phyloP scores from a whole-genome alignment of 208 protist species.

The Leishmania tarentolae region DNA sequence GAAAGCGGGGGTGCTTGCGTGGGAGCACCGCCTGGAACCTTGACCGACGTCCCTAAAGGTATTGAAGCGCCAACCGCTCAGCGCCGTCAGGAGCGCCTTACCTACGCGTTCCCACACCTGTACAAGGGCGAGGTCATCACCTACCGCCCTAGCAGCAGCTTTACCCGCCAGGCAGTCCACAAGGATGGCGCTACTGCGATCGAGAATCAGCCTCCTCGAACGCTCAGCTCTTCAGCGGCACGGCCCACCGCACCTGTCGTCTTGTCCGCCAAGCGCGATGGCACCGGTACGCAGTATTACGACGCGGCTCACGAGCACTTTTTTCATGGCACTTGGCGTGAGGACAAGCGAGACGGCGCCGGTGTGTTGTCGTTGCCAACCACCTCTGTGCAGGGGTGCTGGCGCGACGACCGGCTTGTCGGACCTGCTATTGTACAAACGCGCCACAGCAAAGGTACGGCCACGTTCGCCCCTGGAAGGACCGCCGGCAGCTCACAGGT shows the following conservation, averaged over 20 bases:
- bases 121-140: conserved; percentile 30
- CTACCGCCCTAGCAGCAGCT: conserved; percentile 15
- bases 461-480: conserved; percentile 1
- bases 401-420: conserved; percentile 39
- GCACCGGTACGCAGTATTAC: conserved; percentile 40
- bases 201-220: not conserved
- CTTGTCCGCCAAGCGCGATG: conserved; percentile 27
- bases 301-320: conserved; percentile 31
- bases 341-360: conserved; percentile 48
- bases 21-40: not conserved
- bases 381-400: conserved; percentile 52
- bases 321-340: conserved; percentile 57
- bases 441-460: conserved; percentile 17
- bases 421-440: conserved; percentile 31
- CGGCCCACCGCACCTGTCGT: not conserved
- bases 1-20: not conserved
- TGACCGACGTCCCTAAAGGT: not conserved
- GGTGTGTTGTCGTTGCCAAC: conserved; percentile 56
- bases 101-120: conserved; percentile 28
- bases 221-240: not conserved
- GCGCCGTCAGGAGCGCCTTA: not conserved
- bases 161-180: conserved; percentile 3
- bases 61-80: not conserved
- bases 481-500: not conserved
- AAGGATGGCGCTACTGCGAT: not conserved